Conservation (phyloP, 805 yeast species). For the Wickerhamomyces chambardii region DNA sequence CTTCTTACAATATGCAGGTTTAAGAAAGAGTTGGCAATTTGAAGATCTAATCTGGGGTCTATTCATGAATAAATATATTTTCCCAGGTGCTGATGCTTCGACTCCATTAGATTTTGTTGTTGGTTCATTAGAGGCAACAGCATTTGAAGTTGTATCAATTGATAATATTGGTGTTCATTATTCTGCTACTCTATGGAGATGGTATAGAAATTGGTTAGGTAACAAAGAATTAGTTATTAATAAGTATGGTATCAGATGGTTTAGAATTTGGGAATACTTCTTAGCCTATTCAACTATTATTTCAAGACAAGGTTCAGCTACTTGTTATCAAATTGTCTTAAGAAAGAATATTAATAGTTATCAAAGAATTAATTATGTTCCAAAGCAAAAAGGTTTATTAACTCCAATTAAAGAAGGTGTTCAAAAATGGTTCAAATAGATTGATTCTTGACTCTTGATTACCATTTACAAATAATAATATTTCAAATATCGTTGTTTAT, state of each 20-base stretch:
- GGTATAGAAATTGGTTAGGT: conserved; percentile 92
- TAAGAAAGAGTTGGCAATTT: conserved; percentile 90
- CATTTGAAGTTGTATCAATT: conserved; percentile 75
- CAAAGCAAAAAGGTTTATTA: conserved; percentile 66
- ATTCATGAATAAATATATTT: conserved; percentile 91
- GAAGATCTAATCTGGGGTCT: conserved; percentile 93
- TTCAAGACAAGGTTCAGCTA: conserved; percentile 89
- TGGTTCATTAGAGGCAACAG: conserved; percentile 68
- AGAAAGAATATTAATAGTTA: conserved; percentile 83
- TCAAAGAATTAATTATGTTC: conserved; percentile 76
- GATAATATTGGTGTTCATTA: conserved; percentile 92
- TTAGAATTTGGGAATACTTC: conserved; percentile 88
- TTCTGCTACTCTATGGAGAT: conserved; percentile 84
- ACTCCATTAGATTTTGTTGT: conserved; percentile 85
- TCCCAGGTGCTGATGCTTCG: conserved; percentile 97
- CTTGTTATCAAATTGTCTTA: conserved; percentile 84
- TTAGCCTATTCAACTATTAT: conserved; percentile 75
- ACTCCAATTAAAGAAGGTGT: conserved; percentile 45
- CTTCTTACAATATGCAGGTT: conserved; percentile 82
- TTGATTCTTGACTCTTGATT: no score
- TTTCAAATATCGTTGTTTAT: no score
- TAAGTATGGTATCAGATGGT: conserved; percentile 88
- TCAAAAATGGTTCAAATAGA: conserved; percentile 44
- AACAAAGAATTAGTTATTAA: conserved; percentile 67
- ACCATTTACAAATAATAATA: no score